Evolutionary conservation across 2,329 filamentous ascomycete species (phyloP), one percentile per base, ranked within the genome.

Genomic region (Trichoderma sp.): DNA sequence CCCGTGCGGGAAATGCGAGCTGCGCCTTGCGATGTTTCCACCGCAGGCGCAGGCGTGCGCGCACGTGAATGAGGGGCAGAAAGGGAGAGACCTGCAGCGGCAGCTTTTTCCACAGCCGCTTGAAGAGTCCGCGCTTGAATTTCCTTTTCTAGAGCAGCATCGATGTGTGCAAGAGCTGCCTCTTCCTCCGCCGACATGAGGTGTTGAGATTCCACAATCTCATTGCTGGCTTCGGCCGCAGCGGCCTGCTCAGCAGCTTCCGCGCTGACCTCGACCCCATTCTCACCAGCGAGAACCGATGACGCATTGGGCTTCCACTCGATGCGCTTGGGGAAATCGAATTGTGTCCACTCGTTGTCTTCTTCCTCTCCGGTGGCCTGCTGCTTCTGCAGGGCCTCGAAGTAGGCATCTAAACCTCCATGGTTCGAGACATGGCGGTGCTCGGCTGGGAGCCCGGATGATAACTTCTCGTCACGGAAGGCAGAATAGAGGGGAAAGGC

Each of bases 271-370:
- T 81, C 78, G 34, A 74, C 79, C 61, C 84, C 83, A 70, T 87
- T 86, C 74, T 92, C 89, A 72, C 90, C 87, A 24, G 90, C 86
- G 51, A 89, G 84, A 58, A 88, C 85, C 39, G 87, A 83, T 30
- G 86, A 84, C 6, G 86, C 84, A 26, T 84, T 83, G 3, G 90
- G 87, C 85, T 96, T 95, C 93, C 95, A 97, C 80, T 96, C 95
- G 77, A 98, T 93, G 74, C 91, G 89, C 82, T 94, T 92, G 71
- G 92, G 92, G 80, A 97, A 95, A 81, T 97, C 93, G 78, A 94
- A 97, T 80, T 97, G 94, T 57, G 91, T 91, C 94, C 94, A 97
- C 80, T 98, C 95, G 76, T 92, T 90, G 65, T 94, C 92, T 62
- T 90, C 83, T 47, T 88, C 88, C 28, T 86, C 84, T 47, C 88